Evolutionary conservation across 2,329 filamentous ascomycete genomes (phyloP), one percentile per base, ranked within the genome.

Genomic region (Fusarium tupiense): DNA sequence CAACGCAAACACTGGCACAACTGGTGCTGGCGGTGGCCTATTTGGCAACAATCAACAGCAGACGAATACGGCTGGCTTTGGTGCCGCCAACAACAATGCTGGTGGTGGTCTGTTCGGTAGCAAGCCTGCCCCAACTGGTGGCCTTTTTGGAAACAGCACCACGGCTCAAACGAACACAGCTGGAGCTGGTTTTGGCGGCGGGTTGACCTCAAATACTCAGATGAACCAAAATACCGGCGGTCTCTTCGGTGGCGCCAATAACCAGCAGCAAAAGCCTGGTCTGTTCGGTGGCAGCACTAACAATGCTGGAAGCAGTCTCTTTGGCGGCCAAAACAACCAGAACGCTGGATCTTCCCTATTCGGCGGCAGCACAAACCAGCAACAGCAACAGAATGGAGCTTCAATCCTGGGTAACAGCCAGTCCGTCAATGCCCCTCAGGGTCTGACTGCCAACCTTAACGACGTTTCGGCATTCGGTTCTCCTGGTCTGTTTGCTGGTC

Each of bases 401-500:
- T 92, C 91, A 0, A 79, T 94, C 6, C 89, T 94, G 57, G 89
- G 90, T 26, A 86, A 82, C 68, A 86, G 87, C 3, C 87, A 84
- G 60, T 81, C 80, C 38, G 83, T 84, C 64, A 83, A 83, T 14
- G 89, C 89, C n/a, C 88, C 88, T 22, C 91, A 93, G 78, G 85
- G 88, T 24, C 85, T 98, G 67, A 94, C 93, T 40, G 92, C 95
- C 10, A 96, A 94, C 69, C 89, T 97, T 64, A 91, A 91, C 68
- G 94, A 96, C 73, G 88, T 91, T n/a, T 94, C 93, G 60, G 96
- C 97, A 0, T 99, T 97, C 79, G 96, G 96, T 46, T 95, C 94
- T 61, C 90, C 94, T 52, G 94, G 94, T 3, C 88, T 99, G 26
- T 98, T 98, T 82, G 90, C 91, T 38, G 92, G 91, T 61, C 85